Evolutionary conservation across 2,329 filamentous ascomycete genomes (phyloP), one percentile per base, ranked within the genome.

Genomic region (Neopestalotiopsis clavispora): DNA sequence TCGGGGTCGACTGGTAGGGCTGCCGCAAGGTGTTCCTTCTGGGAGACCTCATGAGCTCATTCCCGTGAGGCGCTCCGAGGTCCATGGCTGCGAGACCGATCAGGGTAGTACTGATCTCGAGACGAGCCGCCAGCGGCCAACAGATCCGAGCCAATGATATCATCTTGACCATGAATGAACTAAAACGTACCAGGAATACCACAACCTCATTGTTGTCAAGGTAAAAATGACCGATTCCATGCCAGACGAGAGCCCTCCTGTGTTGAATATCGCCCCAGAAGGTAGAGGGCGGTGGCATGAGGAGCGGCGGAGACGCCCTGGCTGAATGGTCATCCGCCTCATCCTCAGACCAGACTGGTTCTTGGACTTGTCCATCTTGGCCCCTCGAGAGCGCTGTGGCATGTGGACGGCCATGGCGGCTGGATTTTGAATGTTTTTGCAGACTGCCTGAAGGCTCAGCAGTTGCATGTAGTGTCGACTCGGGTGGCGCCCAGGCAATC

Each of bases 51-150:
- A 69, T 14, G 58, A 69, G 32, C 20, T 57, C 65, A 63, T 71
- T 71, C 40, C 65, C 70, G 32, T 72, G 71, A 5, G 84, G 79
- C 42, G 85, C 72, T 28, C 81, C 84, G n/a, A 90, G 77, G 68
- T 95, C 93, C 13, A 94, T 74, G 1, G 87, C 89, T 9, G 93
- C 94, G 7, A 95, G 78, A 3, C 87, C 80, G 4, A 97, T 81
- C 1, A 97, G 82, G 3, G 92, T 89, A 72, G 91, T 90, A 4
- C 89, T 84, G 4, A 94, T 80, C 78, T 87, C 87, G 6, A 89
- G 83, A 59, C 87, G 90, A n/a, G 89, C 85, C 58, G 90, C 89
- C 68, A 90, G 90, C 0, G 94, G 94, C 77, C 89, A 89, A 78
- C 94, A 97, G 0, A 91, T 87, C 61, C 86, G 84, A 2, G 87